phyloP scores from a whole-genome alignment of 2,329 filamentous ascomycete genomes.

The Cladosporium oxysporum region DNA sequence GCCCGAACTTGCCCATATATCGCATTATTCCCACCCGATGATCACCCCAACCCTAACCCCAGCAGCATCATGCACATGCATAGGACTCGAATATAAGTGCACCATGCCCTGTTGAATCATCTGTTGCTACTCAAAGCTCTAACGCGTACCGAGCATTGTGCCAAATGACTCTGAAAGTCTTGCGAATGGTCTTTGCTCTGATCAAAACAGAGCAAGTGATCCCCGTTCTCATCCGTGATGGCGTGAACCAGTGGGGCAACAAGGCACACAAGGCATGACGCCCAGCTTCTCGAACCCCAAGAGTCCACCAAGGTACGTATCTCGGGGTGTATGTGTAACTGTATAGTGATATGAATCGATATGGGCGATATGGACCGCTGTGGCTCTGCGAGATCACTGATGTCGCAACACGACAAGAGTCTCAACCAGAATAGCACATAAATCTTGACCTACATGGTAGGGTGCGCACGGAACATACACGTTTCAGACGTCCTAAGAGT shows the following conservation, averaged over 20 bases:
- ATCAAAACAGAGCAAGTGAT: neutral
- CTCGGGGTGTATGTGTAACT: neutral
- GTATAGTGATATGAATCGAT: neutral
- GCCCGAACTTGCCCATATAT: neutral
- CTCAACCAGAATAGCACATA: neutral
- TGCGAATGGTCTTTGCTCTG: neutral
- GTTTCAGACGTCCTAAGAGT: neutral
- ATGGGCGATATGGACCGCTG: neutral
- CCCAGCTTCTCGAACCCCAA: neutral
- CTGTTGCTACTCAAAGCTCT: neutral
- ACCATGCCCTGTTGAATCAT: neutral
- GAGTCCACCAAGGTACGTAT: neutral
- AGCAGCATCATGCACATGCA: neutral
- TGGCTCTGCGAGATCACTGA: neutral
- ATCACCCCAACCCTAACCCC: neutral
- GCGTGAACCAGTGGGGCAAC: neutral
- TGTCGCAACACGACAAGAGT: neutral
- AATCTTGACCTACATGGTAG: neutral
- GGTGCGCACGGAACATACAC: neutral
- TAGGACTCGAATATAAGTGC: neutral
- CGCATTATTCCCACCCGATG: neutral
- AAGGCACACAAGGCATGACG: neutral
- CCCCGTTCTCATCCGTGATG: neutral
- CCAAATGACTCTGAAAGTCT: neutral
- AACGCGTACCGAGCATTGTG: neutral